Conservation (phyloP, 2,329 filamentous ascomycete species). For the Fusarium torulosum region DNA sequence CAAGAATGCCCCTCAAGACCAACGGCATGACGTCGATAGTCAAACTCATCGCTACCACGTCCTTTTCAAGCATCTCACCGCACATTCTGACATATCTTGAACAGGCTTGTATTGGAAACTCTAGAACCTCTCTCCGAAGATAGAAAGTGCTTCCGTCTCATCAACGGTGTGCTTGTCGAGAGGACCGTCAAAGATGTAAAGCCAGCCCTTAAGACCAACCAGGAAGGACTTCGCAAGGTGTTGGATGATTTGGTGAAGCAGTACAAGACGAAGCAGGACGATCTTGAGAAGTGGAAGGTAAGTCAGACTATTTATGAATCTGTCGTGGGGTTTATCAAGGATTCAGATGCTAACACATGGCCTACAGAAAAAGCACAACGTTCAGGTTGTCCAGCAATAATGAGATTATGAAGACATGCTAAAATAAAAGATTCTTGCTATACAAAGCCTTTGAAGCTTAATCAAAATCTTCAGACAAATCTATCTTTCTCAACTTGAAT, state of each 20-base stretch:
- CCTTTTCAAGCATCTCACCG: slow-evolving; percentile 54
- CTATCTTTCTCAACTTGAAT: slow-evolving; percentile 1
- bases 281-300: slow-evolving; percentile 99
- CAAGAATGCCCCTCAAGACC: slow-evolving; percentile 7
- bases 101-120: slow-evolving; percentile 92
- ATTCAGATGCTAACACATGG: slow-evolving; percentile 12
- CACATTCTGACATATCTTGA: slow-evolving; percentile 35
- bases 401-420: slow-evolving; percentile 36
- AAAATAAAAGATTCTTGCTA: slow-evolving; percentile 28
- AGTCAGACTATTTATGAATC: not conserved
- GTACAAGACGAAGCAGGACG: slow-evolving; percentile 93
- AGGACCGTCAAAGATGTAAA: slow-evolving; percentile 93
- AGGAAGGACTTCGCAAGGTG: slow-evolving; percentile 93
- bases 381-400: slow-evolving; percentile 85
- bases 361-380: slow-evolving; percentile 85
- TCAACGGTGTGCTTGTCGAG: slow-evolving; percentile 96
- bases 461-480: not conserved
- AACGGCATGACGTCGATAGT: slow-evolving; percentile 35
- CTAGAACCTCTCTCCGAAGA: slow-evolving; percentile 83
- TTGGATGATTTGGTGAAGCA: slow-evolving; percentile 95
- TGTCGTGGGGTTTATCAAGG: not conserved
- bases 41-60: slow-evolving; percentile 24
- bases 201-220: slow-evolving; percentile 91
- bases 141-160: slow-evolving; percentile 98
- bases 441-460: not conserved